A percentile compares a stretch with the other conserved stretches of the same genome.
Evolutionary conservation across 257 asterid genomes (phyloP).

Genomic region (Solanum appendiculatum): DNA sequence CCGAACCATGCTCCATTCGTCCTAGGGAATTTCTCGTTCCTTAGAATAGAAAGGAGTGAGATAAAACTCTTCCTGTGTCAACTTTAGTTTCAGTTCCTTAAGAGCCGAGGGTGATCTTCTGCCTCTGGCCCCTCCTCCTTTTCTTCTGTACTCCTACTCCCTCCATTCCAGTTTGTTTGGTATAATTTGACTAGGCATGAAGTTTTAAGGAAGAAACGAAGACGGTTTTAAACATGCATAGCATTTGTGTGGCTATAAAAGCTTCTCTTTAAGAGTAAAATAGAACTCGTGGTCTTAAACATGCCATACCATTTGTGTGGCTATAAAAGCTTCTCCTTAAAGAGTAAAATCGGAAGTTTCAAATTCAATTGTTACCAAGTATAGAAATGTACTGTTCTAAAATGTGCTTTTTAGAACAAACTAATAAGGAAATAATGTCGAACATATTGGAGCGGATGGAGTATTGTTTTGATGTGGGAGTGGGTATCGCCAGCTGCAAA

Average conservation of each 20-base stretch:
- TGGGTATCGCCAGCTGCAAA: neutral
- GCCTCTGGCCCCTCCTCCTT: neutral
- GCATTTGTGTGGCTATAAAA: neutral
- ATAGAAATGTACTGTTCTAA: neutral
- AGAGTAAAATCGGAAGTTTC: neutral
- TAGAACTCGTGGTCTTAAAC: neutral
- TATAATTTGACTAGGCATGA: neutral
- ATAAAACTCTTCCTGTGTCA: neutral
- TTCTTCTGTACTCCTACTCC: neutral
- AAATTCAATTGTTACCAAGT: neutral
- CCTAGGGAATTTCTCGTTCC: neutral
- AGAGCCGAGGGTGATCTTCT: neutral
- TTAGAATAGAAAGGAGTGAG: neutral
- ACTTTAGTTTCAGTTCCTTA: neutral
- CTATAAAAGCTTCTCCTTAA: neutral
- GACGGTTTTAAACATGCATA: neutral
- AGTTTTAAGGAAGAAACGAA: neutral
- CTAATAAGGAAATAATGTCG: neutral
- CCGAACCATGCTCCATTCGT: neutral
- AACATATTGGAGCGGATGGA: neutral
- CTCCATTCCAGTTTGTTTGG: neutral
- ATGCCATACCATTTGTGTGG: neutral
- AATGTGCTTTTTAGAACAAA: neutral
- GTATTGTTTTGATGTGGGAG: neutral
- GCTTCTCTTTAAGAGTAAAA: neutral